Conservation (phyloP, 176 grass and related monocot genomes). For the Eleusine coracana region DNA sequence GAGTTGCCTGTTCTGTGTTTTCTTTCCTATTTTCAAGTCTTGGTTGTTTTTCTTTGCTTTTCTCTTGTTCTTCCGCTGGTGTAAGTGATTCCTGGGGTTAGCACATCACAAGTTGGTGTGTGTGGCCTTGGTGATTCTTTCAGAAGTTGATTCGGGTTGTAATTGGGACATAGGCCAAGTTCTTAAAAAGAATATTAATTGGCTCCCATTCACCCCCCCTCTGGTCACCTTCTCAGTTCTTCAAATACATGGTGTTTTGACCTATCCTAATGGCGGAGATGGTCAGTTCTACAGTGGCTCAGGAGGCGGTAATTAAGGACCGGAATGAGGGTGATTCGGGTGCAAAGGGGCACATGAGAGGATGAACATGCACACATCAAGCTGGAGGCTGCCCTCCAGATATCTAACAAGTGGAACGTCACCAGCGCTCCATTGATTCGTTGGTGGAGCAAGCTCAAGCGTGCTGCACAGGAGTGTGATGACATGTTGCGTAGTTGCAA, state of each 20-base stretch:
- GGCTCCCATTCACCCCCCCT: too few species aligned
- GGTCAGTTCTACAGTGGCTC: background rate
- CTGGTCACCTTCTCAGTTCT: too few species aligned
- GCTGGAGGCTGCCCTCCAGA: background rate
- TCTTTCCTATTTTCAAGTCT: too few species aligned
- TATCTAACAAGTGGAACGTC: background rate
- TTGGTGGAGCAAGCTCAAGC: conserved; percentile 30
- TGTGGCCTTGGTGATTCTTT: too few species aligned
- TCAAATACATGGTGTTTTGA: background rate
- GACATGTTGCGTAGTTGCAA: background rate
- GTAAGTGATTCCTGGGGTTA: too few species aligned
- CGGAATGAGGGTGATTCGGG: background rate
- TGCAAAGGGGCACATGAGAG: background rate
- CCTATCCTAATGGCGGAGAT: background rate
- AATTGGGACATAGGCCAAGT: too few species aligned
- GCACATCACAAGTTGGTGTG: too few species aligned
- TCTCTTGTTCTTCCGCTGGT: too few species aligned
- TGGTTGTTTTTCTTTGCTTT: too few species aligned
- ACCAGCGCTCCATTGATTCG: background rate
- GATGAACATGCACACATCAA: conserved; percentile 29
- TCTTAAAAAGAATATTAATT: too few species aligned
- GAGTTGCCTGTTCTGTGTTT: too few species aligned
- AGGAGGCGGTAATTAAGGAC: background rate
- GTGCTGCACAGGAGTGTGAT: background rate
- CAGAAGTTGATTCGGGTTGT: too few species aligned